Percentiles rank a stretch among this genome's conserved stretches.
Evolutionary conservation across 2,329 filamentous ascomycete genomes (phyloP).

Genomic region (Penicillium paneum): DNA sequence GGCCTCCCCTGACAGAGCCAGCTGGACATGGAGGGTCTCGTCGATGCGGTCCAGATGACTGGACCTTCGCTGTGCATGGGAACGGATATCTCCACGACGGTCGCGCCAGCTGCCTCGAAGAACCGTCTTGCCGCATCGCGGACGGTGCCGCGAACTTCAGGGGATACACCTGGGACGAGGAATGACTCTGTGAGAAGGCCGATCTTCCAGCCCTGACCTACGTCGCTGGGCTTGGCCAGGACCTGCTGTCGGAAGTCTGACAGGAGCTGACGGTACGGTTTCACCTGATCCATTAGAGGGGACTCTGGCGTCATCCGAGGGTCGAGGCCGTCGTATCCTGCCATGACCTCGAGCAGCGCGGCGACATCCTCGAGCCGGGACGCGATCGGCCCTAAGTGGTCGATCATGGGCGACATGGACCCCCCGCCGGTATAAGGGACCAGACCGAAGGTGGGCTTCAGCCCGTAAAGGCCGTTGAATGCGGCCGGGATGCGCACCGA

Average conservation of each 20-base stretch:
- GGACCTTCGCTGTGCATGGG: conserved; percentile 48
- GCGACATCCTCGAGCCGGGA: conserved; percentile 44
- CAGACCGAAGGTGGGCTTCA: conserved; percentile 51
- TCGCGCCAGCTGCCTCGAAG: conserved; percentile 44
- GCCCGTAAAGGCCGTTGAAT: conserved; percentile 43
- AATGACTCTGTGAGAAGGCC: conserved; percentile 49
- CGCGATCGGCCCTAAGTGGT: conserved; percentile 50
- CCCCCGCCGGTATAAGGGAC: conserved; percentile 52
- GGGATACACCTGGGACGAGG: conserved; percentile 37
- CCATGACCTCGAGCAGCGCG: conserved; percentile 44
- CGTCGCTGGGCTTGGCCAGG: too few relatives aligned
- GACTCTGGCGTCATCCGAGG: conserved; percentile 41
- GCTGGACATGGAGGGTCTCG: conserved; percentile 33
- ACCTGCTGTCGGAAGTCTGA: too few relatives aligned
- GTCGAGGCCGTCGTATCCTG: conserved; percentile 52
- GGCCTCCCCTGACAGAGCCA: conserved; percentile 30
- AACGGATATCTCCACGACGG: conserved; percentile 46
- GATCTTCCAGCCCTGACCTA: too few relatives aligned
- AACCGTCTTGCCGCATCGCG: conserved; percentile 35
- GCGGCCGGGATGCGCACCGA: conserved; percentile 41
- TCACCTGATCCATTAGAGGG: conserved; percentile 34
- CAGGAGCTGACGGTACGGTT: conserved; percentile 24
- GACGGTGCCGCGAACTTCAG: conserved; percentile 40
- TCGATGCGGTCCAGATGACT: conserved; percentile 48
- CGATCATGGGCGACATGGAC: conserved; percentile 41